These are phyloP conservation scores for Trichoderma hamatum DNA, from an alignment of 2,329 filamentous ascomycete genomes.

Conservation along the genomic window DNA sequence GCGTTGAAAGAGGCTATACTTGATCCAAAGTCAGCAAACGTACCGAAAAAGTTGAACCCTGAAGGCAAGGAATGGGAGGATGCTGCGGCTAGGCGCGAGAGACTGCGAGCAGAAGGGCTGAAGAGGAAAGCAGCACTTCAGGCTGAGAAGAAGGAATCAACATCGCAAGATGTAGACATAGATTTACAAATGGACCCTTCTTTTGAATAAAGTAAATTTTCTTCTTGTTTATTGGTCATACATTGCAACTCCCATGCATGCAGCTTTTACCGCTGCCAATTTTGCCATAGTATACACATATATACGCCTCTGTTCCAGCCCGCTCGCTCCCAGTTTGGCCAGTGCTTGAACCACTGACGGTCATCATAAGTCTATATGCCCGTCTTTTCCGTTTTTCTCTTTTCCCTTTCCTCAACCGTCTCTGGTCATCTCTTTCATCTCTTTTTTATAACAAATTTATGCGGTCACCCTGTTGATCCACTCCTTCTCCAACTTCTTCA, in stretches of 20 bases:
- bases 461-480: conserved; percentile 84
- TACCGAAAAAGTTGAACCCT: conserved; percentile 34
- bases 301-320: conserved; percentile 27
- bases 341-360: not conserved
- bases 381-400: not conserved
- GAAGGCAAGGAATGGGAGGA: conserved; percentile 59
- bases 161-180: conserved; percentile 26
- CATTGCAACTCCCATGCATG: conserved; percentile 36
- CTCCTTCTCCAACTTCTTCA: conserved; percentile 78
- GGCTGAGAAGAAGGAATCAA: conserved; percentile 28
- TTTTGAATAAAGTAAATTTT: not conserved
- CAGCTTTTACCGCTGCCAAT: conserved; percentile 37
- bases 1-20: conserved; percentile 49
- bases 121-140: conserved; percentile 51
- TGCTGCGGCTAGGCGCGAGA: conserved; percentile 52
- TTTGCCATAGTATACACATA: conserved; percentile 41
- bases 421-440: not conserved
- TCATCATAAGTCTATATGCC: conserved; percentile 11
- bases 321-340: conserved; percentile 24
- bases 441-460: conserved; percentile 31
- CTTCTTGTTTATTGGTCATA: conserved; percentile 27
- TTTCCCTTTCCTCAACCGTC: not conserved
- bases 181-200: conserved; percentile 28
- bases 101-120: conserved; percentile 62
- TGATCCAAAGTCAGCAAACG: conserved; percentile 28